Evolutionary conservation across 2,329 filamentous ascomycete genomes (phyloP).

Genomic region (Dactylellina sp.): DNA sequence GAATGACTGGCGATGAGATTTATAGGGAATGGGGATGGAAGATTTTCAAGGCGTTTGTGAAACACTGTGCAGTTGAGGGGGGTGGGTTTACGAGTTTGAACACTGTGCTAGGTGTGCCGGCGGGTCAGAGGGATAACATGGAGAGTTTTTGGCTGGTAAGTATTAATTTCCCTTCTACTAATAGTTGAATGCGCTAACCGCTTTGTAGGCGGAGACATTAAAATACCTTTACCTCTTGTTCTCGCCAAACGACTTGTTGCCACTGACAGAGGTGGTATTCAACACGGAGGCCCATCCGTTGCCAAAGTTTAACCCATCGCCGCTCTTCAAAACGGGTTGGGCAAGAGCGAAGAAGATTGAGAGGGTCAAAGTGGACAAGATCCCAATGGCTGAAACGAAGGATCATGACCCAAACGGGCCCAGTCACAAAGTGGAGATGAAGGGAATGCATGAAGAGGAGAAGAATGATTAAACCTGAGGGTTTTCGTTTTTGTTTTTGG

Average conservation of each 20-base stretch:
- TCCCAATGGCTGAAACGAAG: constrained; percentile 13
- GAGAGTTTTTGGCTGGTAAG: constrained; percentile 97
- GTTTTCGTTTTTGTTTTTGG: constrained; percentile 12
- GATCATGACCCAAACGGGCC: constrained; percentile 26
- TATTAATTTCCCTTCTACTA: constrained; percentile 59
- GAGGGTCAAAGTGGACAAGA: neutral
- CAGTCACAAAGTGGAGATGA: constrained; percentile 31
- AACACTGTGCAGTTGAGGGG: constrained; percentile 81
- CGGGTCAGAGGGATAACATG: constrained; percentile 85
- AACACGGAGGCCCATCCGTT: constrained; percentile 96
- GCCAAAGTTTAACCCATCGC: constrained; percentile 84
- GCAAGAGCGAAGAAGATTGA: constrained; percentile 70
- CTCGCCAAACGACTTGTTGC: constrained; percentile 82
- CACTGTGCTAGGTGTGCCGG: constrained; percentile 79
- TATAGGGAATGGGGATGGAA: constrained; percentile 99
- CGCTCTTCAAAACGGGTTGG: constrained; percentile 84
- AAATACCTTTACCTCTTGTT: constrained; percentile 99
- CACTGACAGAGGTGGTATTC: constrained; percentile 86
- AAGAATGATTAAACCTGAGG: neutral
- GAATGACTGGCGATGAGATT: constrained; percentile 87
- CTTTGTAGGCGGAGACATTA: constrained; percentile 82
- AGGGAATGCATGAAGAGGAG: constrained; percentile 39
- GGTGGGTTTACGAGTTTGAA: constrained; percentile 81
- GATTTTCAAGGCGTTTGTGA: constrained; percentile 93
- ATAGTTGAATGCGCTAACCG: constrained; percentile 19